These are phyloP conservation scores for Phytophthora niederhauseri DNA, from an alignment of 352 stramenopile species.

Conservation along the genomic window DNA sequence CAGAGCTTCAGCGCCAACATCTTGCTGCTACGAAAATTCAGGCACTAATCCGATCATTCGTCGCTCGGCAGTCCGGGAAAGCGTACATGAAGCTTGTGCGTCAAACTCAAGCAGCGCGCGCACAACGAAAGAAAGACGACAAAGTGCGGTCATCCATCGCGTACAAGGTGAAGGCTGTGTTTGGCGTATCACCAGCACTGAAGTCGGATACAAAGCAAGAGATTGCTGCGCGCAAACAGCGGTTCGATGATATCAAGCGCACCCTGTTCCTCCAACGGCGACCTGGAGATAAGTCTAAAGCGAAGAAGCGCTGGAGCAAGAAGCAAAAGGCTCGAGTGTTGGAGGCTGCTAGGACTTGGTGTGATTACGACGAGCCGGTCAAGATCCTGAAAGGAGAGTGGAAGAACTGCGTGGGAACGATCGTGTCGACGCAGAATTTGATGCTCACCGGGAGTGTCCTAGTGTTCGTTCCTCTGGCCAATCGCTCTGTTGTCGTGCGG, in stretches of 20 bases:
- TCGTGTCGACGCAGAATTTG: slow-evolving; percentile 74
- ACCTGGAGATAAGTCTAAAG: slow-evolving; percentile 14
- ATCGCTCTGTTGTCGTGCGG: slow-evolving; percentile 59
- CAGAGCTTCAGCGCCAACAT: slow-evolving; percentile 23
- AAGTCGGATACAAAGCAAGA: slow-evolving; percentile 72
- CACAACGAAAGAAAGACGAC: slow-evolving; percentile 53
- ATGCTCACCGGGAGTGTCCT: slow-evolving; percentile 61
- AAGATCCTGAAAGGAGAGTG: slow-evolving; percentile 56
- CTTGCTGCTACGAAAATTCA: slow-evolving; percentile 52
- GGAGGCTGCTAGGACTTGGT: slow-evolving; percentile 54
- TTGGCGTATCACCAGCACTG: slow-evolving; percentile 44
- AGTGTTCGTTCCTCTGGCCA: slow-evolving; percentile 61
- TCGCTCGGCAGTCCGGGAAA: slow-evolving; percentile 40
- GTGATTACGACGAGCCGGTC: slow-evolving; percentile 54
- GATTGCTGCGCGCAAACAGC: slow-evolving; percentile 33
- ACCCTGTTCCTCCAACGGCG: slow-evolving; percentile 53
- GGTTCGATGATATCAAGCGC: slow-evolving; percentile 49
- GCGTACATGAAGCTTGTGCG: slow-evolving; percentile 59
- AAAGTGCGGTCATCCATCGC: slow-evolving; percentile 39
- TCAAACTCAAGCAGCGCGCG: slow-evolving; percentile 47
- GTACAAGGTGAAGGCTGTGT: slow-evolving; percentile 48
- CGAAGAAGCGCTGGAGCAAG: slow-evolving; percentile 59
- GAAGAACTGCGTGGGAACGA: slow-evolving; percentile 47
- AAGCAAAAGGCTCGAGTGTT: slow-evolving; percentile 37
- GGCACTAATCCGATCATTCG: slow-evolving; percentile 41